Percentiles rank a stretch among this genome's conserved stretches.
phyloP scores from a whole-genome alignment of 2,329 filamentous ascomycete genomes.

The Exophiala aquamarina region DNA sequence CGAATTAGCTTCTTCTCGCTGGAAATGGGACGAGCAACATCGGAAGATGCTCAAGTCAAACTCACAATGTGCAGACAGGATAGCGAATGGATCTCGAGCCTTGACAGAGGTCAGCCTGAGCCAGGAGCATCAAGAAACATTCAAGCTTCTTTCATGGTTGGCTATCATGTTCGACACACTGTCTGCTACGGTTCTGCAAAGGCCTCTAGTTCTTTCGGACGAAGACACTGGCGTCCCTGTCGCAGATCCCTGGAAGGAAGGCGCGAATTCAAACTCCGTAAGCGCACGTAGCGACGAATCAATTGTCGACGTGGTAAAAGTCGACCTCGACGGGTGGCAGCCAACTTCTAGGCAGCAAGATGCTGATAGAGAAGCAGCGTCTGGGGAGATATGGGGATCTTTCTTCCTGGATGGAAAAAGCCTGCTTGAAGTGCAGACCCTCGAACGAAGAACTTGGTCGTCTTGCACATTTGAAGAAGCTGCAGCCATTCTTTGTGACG shows the following conservation, averaged over 20 bases:
- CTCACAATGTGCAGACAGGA: too few relatives aligned
- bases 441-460: conserved; percentile 44
- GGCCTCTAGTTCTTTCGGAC: conserved; percentile 46
- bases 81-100: conserved; percentile 5
- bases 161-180: conserved; percentile 61
- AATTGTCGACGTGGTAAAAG: conserved; percentile 11
- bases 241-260: too few relatives aligned
- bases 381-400: conserved; percentile 42
- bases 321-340: neutral
- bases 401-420: conserved; percentile 12
- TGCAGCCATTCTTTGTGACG: conserved; percentile 50
- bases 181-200: conserved; percentile 54
- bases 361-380: conserved; percentile 15
- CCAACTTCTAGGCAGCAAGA: neutral
- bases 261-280: conserved; percentile 1
- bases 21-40: conserved; percentile 9
- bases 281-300: neutral
- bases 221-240: conserved; percentile 44
- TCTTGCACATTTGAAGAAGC: conserved; percentile 55
- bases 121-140: conserved; percentile 44
- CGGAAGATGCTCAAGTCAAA: conserved; percentile 1
- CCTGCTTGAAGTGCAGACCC: conserved; percentile 27
- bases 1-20: conserved; percentile 9
- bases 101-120: neutral
- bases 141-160: conserved; percentile 59